These are phyloP conservation scores for Cyphellophora attinorum DNA, from an alignment of 2,329 filamentous ascomycete genomes.

Conservation along the genomic window DNA sequence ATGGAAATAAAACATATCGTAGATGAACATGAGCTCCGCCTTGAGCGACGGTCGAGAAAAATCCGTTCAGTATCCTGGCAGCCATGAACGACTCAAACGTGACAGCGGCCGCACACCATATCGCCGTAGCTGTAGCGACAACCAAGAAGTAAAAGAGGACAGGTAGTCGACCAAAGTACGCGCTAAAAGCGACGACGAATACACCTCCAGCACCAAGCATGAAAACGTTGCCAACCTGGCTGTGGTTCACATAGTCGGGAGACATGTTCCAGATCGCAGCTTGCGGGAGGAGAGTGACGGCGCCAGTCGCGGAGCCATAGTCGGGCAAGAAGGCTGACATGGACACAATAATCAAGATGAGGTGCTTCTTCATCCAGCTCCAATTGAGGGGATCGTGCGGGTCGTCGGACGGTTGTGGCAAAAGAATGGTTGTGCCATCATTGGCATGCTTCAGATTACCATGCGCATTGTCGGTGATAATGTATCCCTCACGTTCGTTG, in stretches of 20 bases:
- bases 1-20: constrained; percentile 33
- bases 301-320: constrained; percentile 32
- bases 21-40: constrained; percentile 33
- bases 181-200: constrained; percentile 29
- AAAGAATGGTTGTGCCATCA: constrained; percentile 33
- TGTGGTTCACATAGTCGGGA: constrained; percentile 29
- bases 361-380: constrained; percentile 23
- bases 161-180: constrained; percentile 35
- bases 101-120: constrained; percentile 29
- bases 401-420: constrained; percentile 29
- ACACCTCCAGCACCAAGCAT: constrained; percentile 34
- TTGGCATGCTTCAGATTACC: constrained; percentile 22
- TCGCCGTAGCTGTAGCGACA: constrained; percentile 26
- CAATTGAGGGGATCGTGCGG: constrained; percentile 31
- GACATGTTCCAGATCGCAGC: constrained; percentile 28
- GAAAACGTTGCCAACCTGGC: constrained; percentile 33
- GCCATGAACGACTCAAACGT: constrained; percentile 31
- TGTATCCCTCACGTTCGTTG: constrained; percentile 23
- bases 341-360: constrained; percentile 29
- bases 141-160: constrained; percentile 31
- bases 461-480: constrained; percentile 21
- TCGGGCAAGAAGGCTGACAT: constrained; percentile 30
- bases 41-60: constrained; percentile 34
- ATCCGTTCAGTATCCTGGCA: constrained; percentile 34
- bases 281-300: constrained; percentile 31